phyloP scores from a whole-genome alignment of 371 early-diverging fungal genomes.

The Basidiobolus heterosporus region DNA sequence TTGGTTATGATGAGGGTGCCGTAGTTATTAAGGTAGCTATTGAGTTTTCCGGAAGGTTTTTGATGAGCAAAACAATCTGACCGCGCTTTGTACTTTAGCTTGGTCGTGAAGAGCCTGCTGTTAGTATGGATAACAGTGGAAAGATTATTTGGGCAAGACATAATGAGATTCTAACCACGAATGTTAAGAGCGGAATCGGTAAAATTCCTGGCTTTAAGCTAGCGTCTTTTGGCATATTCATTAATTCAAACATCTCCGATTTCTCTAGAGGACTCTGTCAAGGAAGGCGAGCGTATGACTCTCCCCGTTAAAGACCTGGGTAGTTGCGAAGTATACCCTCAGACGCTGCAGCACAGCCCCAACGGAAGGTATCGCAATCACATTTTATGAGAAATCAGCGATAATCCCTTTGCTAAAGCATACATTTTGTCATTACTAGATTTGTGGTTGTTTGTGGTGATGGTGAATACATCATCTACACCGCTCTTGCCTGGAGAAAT shows the following conservation, averaged over 20 bases:
- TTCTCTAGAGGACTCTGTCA: conserved; percentile 41
- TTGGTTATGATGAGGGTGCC: conserved; percentile 92
- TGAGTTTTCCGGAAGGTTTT: no score
- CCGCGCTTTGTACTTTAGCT: conserved; percentile 16
- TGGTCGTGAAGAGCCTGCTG: conserved; percentile 90
- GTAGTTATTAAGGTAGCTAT: conserved; percentile 62
- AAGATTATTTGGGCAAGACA: conserved; percentile 96
- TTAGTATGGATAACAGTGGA: conserved; percentile 90
- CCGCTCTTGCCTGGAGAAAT: conserved; percentile 97
- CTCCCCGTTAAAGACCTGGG: conserved; percentile 87
- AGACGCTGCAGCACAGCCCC: conserved; percentile 88
- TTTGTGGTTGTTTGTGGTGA: conserved; percentile 97
- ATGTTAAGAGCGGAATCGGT: conserved; percentile 63
- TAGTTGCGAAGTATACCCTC: conserved; percentile 92
- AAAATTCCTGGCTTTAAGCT: not conserved
- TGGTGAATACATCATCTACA: conserved; percentile 97
- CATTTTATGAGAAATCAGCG: not conserved
- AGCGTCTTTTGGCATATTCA: not conserved
- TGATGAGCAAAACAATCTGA: not conserved
- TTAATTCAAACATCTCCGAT: no score
- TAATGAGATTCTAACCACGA: conserved; percentile 87
- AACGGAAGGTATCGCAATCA: conserved; percentile 47
- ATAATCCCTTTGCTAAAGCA: not conserved
- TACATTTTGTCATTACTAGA: conserved; percentile 12
- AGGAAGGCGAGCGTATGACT: conserved; percentile 83